A percentile compares a stretch with the other conserved stretches of the same genome.
Evolutionary conservation across 371 early-diverging fungal species (phyloP).

Genomic region (Apophysomyces ossiformis): DNA sequence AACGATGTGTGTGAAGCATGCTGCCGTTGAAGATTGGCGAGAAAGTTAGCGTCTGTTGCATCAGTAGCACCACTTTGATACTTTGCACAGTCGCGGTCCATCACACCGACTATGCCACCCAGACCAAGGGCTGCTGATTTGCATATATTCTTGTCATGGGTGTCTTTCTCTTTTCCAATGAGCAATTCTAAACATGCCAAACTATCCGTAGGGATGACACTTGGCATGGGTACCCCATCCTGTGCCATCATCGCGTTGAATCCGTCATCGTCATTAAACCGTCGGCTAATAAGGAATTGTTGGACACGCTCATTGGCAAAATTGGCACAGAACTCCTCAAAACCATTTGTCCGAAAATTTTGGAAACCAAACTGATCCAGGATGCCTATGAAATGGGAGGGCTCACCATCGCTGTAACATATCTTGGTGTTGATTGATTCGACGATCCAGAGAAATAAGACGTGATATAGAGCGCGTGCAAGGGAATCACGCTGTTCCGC

Average conservation of each 20-base stretch:
- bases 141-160: slow-evolving; percentile 22
- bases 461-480: slow-evolving; percentile 73
- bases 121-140: slow-evolving; percentile 42
- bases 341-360: slow-evolving; percentile 60
- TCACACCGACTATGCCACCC: slow-evolving; percentile 68
- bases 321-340: slow-evolving; percentile 85
- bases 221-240: slow-evolving; percentile 50
- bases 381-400: slow-evolving; percentile 73
- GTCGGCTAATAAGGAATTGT: slow-evolving; percentile 73
- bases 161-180: slow-evolving; percentile 40
- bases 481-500: slow-evolving; percentile 68
- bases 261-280: slow-evolving; percentile 57
- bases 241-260: slow-evolving; percentile 29
- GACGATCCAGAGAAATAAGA: slow-evolving; percentile 79
- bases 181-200: slow-evolving; percentile 66
- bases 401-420: slow-evolving; percentile 59
- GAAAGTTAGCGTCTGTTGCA: slow-evolving; percentile 49
- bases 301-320: slow-evolving; percentile 85
- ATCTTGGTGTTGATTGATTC: slow-evolving; percentile 79
- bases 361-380: slow-evolving; percentile 80
- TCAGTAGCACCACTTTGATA: slow-evolving; percentile 45
- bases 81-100: slow-evolving; percentile 56
- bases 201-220: slow-evolving; percentile 63
- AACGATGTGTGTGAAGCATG: slow-evolving; percentile 41
- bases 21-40: slow-evolving; percentile 35